Conservation (phyloP, 768 basidiomycete species). For the Cystobasidium onofrii region DNA sequence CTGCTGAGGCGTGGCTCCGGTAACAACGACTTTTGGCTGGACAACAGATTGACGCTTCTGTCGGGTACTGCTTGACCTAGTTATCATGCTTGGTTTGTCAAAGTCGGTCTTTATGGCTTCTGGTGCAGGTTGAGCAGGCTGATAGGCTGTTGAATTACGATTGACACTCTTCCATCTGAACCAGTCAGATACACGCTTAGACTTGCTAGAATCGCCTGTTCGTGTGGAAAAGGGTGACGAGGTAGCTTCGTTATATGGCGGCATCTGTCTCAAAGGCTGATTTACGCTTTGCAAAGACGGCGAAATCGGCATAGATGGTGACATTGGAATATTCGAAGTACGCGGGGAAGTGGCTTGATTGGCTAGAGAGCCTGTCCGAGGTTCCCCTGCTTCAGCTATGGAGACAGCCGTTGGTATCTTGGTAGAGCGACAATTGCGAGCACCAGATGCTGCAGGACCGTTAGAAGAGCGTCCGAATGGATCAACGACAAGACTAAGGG, state of each 20-base stretch:
- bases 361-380: not conserved
- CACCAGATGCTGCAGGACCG: not conserved
- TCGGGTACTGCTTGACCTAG: not conserved
- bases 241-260: not conserved
- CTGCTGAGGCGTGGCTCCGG: slow-evolving; percentile 9
- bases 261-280: slow-evolving; percentile 4
- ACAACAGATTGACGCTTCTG: slow-evolving; percentile 2
- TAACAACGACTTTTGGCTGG: slow-evolving; percentile 27
- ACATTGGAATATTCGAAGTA: slow-evolving; percentile 11
- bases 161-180: slow-evolving; percentile 55
- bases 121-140: slow-evolving; percentile 26
- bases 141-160: slow-evolving; percentile 25
- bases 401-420: not conserved
- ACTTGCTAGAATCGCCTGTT: slow-evolving; percentile 51
- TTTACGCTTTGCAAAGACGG: slow-evolving; percentile 13
- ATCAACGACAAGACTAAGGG: slow-evolving; percentile 78
- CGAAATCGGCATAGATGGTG: slow-evolving; percentile 16
- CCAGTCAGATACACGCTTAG: slow-evolving; percentile 97
- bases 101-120: slow-evolving; percentile 35
- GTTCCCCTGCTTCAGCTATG: not conserved
- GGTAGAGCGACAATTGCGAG: slow-evolving; percentile 24
- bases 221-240: slow-evolving; percentile 3
- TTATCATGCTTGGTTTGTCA: slow-evolving; percentile 34
- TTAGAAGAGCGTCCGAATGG: slow-evolving; percentile 53
- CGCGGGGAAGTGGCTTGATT: not conserved